Evolutionary conservation across 805 yeast genomes (phyloP).

Genomic region (Teunomyces lycoperdinae): DNA sequence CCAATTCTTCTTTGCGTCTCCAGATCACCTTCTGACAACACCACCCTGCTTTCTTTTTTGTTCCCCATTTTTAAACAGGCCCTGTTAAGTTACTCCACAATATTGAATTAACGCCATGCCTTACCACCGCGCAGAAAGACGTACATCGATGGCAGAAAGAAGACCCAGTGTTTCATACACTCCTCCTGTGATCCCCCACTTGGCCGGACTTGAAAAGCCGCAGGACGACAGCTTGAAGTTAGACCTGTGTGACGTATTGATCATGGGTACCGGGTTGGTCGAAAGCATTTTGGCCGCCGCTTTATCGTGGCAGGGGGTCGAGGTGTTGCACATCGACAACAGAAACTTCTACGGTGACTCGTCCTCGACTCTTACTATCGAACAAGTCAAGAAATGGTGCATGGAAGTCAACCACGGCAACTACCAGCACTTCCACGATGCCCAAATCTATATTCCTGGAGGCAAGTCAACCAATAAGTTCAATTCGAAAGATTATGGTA

Average conservation of each 20-base stretch:
- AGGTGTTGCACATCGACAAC: constrained; percentile 83
- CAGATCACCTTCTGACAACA: no score
- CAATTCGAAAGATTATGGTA: constrained; percentile 72
- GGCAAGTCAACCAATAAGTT: constrained; percentile 47
- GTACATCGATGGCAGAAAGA: constrained; percentile 67
- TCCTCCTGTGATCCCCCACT: constrained; percentile 57
- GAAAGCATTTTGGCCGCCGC: constrained; percentile 92
- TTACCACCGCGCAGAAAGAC: constrained; percentile 38
- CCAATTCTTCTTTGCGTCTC: no score
- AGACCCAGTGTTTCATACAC: constrained; percentile 50
- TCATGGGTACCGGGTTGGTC: constrained; percentile 88
- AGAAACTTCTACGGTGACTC: constrained; percentile 87
- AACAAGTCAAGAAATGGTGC: constrained; percentile 84
- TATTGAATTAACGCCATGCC: not conserved
- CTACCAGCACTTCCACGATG: constrained; percentile 56
- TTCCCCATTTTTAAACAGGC: no score
- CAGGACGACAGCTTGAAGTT: constrained; percentile 61
- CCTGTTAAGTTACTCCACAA: no score
- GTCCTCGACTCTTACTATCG: constrained; percentile 80
- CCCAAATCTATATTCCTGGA: constrained; percentile 74
- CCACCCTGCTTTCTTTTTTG: no score
- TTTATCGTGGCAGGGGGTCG: constrained; percentile 97
- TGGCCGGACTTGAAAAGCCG: constrained; percentile 79
- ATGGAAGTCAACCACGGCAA: constrained; percentile 55
- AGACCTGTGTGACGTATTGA: constrained; percentile 73